Conservation (phyloP, 2,329 filamentous ascomycete genomes). For the Pseudogymnoascus pannorum region DNA sequence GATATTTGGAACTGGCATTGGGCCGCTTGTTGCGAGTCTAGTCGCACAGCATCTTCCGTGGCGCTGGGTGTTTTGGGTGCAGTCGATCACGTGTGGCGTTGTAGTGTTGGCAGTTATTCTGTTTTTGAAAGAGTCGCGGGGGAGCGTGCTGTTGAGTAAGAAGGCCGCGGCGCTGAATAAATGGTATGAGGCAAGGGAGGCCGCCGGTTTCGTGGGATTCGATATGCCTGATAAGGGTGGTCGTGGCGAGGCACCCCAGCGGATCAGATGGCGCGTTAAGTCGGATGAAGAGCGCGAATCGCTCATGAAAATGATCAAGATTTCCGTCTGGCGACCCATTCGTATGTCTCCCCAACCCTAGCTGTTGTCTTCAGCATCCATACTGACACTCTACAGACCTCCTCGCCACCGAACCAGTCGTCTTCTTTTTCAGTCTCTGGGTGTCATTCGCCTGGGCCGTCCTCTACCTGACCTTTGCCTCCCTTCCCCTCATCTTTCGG, state of each 20-base stretch:
- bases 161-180: slow-evolving; percentile 68
- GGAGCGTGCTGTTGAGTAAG: slow-evolving; percentile 67
- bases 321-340: slow-evolving; percentile 73
- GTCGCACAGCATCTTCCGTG: slow-evolving; percentile 62
- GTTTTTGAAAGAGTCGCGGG: slow-evolving; percentile 76
- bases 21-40: slow-evolving; percentile 64
- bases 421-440: slow-evolving; percentile 86
- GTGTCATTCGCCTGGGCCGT: slow-evolving; percentile 84
- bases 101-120: slow-evolving; percentile 58
- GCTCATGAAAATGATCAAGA: slow-evolving; percentile 60
- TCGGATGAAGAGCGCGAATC: slow-evolving; percentile 69
- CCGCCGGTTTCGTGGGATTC: slow-evolving; percentile 42
- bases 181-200: slow-evolving; percentile 72
- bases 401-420: slow-evolving; percentile 67
- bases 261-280: slow-evolving; percentile 70
- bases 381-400: slow-evolving; percentile 35
- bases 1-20: slow-evolving; percentile 70
- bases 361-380: neutral
- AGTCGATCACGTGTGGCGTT: slow-evolving; percentile 61
- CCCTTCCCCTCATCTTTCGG: slow-evolving; percentile 70
- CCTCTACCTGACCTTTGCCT: slow-evolving; percentile 76
- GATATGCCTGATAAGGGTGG: slow-evolving; percentile 32
- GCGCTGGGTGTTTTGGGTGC: slow-evolving; percentile 87
- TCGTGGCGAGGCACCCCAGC: neutral
- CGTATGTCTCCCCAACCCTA: slow-evolving; percentile 32